Evolutionary conservation across 345 rosid genomes (phyloP), one percentile per base, ranked within the genome.

Genomic region (Eucalyptus sp.): DNA sequence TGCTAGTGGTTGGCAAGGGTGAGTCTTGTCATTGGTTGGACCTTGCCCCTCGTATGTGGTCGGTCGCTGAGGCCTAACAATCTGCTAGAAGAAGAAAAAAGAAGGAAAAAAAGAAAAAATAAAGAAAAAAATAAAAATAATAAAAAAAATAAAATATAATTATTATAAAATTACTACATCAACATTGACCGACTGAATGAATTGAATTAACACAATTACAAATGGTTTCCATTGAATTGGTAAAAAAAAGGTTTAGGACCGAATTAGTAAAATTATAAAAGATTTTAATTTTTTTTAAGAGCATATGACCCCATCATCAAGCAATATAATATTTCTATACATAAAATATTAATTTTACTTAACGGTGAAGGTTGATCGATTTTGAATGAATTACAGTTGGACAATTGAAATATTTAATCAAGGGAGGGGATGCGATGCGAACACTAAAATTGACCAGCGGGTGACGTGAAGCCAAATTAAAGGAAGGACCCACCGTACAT

Each of bases 11-110:
- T 0, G 2, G 0, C 1, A 0, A 18, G 58, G 24, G 58, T 1
- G 4, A 8, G 58, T 10, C 9, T 52, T 52, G 58, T 8, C 22
- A 7, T 52, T 52, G 20, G 58, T 2, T 3, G 4, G 56, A 8
- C 2, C 4, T 52, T 52, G 58, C 4, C 5, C 24, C 24, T 18
- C 2, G 0, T 52, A 2, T 9, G 10, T 8, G 0, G 56, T 17
- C 7, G 56, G 9, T 17, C 20, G 1, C 7, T 20, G 58, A 52
- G 25, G 58, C 25, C 25, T 0, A 8, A 20, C 10, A 8, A 20
- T 0, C 0, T 0, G 10, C 0, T 52, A 20, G 1, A 52, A 2
- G 5, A 20, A 52, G 10, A 7, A 52, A 37, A 52, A 8, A 0
- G 5, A 3, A 1, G 22, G 10, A 2, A 17, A 52, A 52, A 52